phyloP scores from a whole-genome alignment of 225 moss, liverwort and hornwort species.

The Takakia lepidozioides region DNA sequence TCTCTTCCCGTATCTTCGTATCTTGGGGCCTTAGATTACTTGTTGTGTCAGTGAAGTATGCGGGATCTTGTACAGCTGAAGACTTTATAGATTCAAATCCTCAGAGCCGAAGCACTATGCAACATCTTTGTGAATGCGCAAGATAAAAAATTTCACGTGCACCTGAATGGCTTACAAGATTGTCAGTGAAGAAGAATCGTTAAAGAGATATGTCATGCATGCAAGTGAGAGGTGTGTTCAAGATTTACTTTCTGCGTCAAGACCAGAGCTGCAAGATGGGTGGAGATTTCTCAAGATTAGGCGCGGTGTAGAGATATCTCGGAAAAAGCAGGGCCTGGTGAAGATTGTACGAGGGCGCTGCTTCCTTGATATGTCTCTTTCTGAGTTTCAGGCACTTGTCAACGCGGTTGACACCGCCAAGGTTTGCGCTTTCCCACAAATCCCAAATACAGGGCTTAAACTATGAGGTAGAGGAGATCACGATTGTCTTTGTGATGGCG shows the following conservation, averaged over 20 bases:
- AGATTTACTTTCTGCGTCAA: conserved; percentile 46
- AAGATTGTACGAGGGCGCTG: conserved; percentile 48
- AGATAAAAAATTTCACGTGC: neutral
- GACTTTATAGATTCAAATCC: no score
- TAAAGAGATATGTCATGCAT: conserved; percentile 46
- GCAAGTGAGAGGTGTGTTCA: conserved; percentile 52
- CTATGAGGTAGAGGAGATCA: no score
- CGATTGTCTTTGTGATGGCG: no score
- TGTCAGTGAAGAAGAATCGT: conserved; percentile 32
- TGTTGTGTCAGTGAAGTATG: neutral
- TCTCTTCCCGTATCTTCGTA: no score
- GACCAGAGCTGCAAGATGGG: conserved; percentile 41
- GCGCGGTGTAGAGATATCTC: conserved; percentile 47
- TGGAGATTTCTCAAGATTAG: conserved; percentile 53
- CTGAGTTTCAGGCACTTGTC: conserved; percentile 31
- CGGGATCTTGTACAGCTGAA: neutral
- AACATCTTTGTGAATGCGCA: no score
- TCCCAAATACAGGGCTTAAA: no score
- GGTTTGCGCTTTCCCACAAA: no score
- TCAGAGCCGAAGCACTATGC: no score
- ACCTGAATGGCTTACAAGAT: conserved; percentile 6
- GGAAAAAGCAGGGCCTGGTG: conserved; percentile 38
- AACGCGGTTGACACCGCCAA: conserved; percentile 45
- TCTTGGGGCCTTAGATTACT: no score
- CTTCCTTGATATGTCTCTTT: conserved; percentile 30